Percentiles rank a stretch among this genome's conserved stretches.
phyloP scores from a whole-genome alignment of 257 asterid species.

The Rubia yunnanensis region DNA sequence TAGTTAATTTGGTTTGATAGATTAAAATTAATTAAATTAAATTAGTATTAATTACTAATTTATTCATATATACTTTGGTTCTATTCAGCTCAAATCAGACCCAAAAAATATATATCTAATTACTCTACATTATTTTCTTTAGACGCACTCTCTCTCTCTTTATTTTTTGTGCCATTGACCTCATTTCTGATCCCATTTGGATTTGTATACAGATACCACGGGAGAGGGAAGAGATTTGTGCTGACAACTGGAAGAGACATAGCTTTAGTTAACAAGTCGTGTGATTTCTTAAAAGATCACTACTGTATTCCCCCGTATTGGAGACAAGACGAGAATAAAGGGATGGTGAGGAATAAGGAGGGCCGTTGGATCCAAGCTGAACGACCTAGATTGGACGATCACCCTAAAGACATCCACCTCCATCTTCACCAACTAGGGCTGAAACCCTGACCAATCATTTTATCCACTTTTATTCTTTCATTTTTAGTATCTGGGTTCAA shows the following conservation, averaged over 20 bases:
- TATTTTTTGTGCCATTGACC: no score
- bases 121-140: no score
- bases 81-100: no score
- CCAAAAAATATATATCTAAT: no score
- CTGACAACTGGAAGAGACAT: slow-evolving; percentile 33
- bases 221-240: slow-evolving; percentile 37
- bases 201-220: slow-evolving; percentile 35
- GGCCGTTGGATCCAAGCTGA: slow-evolving; percentile 44
- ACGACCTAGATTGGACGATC: slow-evolving; percentile 28
- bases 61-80: no score
- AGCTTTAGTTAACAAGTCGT: slow-evolving; percentile 43
- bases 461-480: not conserved
- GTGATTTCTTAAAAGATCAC: slow-evolving; percentile 44
- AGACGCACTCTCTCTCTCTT: no score
- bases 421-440: slow-evolving; percentile 19
- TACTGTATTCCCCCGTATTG: slow-evolving; percentile 42
- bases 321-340: slow-evolving; percentile 48
- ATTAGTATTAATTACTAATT: no score
- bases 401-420: slow-evolving; percentile 19
- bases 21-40: no score
- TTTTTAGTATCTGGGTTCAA: not conserved
- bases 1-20: no score
- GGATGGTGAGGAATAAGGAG: slow-evolving; percentile 41
- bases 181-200: no score
- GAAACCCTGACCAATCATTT: not conserved